Conservation (phyloP, 2,329 filamentous ascomycete species). For the Aspergillus nomiae region DNA sequence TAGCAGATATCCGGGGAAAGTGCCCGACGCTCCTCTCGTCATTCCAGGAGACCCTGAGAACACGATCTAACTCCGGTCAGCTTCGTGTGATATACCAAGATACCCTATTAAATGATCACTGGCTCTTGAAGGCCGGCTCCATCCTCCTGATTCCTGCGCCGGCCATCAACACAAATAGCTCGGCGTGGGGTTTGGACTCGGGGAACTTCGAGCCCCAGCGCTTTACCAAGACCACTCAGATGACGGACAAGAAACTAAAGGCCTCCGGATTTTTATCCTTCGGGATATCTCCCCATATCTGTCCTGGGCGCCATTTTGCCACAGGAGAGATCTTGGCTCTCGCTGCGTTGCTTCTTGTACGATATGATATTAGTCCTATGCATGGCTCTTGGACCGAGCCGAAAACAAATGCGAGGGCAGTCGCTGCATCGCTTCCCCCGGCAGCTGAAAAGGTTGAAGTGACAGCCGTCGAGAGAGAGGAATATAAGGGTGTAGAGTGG, state of each 20-base stretch:
- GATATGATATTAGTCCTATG: slow-evolving; percentile 35
- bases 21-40: slow-evolving; percentile 41
- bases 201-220: slow-evolving; percentile 25
- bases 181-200: slow-evolving; percentile 33
- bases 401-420: not conserved
- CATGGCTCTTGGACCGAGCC: slow-evolving; percentile 22
- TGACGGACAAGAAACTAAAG: slow-evolving; percentile 17
- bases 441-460: not conserved
- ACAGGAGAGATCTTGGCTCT: slow-evolving; percentile 46
- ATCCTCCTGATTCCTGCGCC: slow-evolving; percentile 38
- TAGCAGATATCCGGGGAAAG: slow-evolving; percentile 35
- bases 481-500: too few species aligned
- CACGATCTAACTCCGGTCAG: slow-evolving; percentile 25
- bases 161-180: slow-evolving; percentile 28
- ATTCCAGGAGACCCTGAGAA: slow-evolving; percentile 41
- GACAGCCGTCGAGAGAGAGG: too few species aligned
- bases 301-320: slow-evolving; percentile 53
- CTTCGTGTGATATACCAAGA: slow-evolving; percentile 38
- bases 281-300: slow-evolving; percentile 53
- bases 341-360: slow-evolving; percentile 36
- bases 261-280: slow-evolving; percentile 48
- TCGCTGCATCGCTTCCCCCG: not conserved
- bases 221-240: slow-evolving; percentile 15
- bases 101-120: slow-evolving; percentile 34
- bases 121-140: slow-evolving; percentile 41